Conservation (phyloP, 768 basidiomycete species). For the Pisolithus tinctorius region DNA sequence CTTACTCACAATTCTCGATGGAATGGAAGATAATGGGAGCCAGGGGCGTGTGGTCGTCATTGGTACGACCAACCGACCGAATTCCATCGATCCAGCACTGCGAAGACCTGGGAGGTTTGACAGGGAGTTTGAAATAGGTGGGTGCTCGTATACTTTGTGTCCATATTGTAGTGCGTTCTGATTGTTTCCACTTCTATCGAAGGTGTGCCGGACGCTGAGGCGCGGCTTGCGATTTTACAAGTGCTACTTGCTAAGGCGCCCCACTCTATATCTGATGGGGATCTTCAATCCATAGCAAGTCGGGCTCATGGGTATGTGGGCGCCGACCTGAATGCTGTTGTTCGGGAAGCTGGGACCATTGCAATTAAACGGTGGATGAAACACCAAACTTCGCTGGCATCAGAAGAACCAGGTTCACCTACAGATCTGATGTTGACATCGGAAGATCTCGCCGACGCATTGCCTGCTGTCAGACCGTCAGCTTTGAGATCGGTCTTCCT, state of each 20-base stretch:
- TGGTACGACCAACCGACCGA: slow-evolving; percentile 92
- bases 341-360: slow-evolving; percentile 86
- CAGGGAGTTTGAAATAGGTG: slow-evolving; percentile 92
- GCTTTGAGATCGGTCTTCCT: slow-evolving; percentile 92
- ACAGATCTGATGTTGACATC: slow-evolving; percentile 39
- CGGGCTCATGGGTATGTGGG: slow-evolving; percentile 95
- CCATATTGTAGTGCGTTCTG: background rate
- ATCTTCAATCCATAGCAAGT: slow-evolving; percentile 61
- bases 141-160: slow-evolving; percentile 12
- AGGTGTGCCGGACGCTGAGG: slow-evolving; percentile 87
- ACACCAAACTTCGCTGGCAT: slow-evolving; percentile 4
- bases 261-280: slow-evolving; percentile 52
- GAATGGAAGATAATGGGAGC: slow-evolving; percentile 53
- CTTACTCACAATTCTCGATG: slow-evolving; percentile 90
- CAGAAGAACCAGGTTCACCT: slow-evolving; percentile 5
- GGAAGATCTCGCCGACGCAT: slow-evolving; percentile 60
- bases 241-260: slow-evolving; percentile 81
- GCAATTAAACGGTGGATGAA: slow-evolving; percentile 82
- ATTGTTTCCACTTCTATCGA: slow-evolving; percentile 20
- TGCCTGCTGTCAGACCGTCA: slow-evolving; percentile 81
- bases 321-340: slow-evolving; percentile 87
- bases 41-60: slow-evolving; percentile 78
- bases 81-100: slow-evolving; percentile 91
- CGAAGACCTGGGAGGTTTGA: slow-evolving; percentile 89
- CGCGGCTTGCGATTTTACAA: slow-evolving; percentile 79